These are phyloP conservation scores for Iris pallida DNA, from an alignment of 116 monocot species.

Conservation along the genomic window DNA sequence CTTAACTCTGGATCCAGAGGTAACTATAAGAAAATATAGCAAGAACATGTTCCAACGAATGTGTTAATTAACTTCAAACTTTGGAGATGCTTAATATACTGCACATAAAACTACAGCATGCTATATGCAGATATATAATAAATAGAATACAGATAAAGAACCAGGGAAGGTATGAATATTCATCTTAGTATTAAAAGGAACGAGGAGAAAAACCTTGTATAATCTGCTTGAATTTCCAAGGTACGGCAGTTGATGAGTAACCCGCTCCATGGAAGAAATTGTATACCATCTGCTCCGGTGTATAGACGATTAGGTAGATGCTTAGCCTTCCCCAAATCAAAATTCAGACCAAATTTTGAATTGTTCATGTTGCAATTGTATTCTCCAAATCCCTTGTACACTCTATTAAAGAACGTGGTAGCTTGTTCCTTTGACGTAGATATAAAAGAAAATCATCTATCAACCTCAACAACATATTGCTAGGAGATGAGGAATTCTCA, in stretches of 20 bases:
- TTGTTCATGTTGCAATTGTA: constrained; percentile 90
- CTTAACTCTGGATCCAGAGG: not conserved
- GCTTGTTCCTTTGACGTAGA: constrained; percentile 72
- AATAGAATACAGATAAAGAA: not conserved
- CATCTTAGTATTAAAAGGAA: not conserved
- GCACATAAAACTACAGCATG: not conserved
- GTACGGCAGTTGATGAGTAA: constrained; percentile 79
- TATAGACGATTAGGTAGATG: constrained; percentile 32
- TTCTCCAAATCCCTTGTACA: constrained; percentile 69
- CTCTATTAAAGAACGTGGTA: constrained; percentile 44
- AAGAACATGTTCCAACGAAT: not conserved
- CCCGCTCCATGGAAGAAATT: constrained; percentile 94
- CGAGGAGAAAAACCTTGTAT: constrained; percentile 59
- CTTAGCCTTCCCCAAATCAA: constrained; percentile 27
- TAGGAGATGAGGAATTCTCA: constrained; percentile 11
- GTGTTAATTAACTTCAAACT: not conserved
- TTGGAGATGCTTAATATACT: not conserved
- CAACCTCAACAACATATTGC: constrained; percentile 56
- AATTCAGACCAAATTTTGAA: constrained; percentile 73
- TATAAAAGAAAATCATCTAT: constrained; percentile 89
- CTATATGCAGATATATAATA: not conserved
- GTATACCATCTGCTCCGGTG: constrained; percentile 54
- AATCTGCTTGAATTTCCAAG: constrained; percentile 95
- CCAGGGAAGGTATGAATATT: not conserved
- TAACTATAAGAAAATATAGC: not conserved